Evolutionary conservation across 2,329 filamentous ascomycete genomes (phyloP).

Genomic region (Alternaria panax): DNA sequence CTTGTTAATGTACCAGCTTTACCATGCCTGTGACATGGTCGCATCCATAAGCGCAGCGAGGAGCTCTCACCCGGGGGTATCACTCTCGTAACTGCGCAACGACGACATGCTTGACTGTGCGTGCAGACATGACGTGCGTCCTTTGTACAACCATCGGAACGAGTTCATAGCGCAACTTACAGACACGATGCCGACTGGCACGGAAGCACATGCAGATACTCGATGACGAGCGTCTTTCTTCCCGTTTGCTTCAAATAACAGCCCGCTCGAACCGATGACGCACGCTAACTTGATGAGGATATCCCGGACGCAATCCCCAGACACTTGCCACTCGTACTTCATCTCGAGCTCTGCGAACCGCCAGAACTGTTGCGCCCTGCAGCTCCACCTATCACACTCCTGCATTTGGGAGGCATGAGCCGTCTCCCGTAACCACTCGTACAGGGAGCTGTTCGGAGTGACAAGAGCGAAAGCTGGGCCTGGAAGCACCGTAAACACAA

Average conservation of each 20-base stretch:
- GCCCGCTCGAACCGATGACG: conserved; percentile 14
- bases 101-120: conserved; percentile 7
- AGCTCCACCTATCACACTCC: conserved; percentile 26
- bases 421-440: conserved; percentile 4
- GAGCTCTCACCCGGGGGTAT: background rate
- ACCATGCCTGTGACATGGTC: conserved; percentile 1
- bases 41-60: background rate
- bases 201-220: conserved; percentile 25
- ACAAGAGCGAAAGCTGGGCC: conserved; percentile 8
- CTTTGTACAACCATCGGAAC: conserved; percentile 18
- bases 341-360: conserved; percentile 21
- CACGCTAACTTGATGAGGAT: conserved; percentile 21
- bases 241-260: conserved; percentile 23
- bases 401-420: background rate
- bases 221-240: conserved; percentile 34
- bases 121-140: conserved; percentile 20
- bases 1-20: background rate
- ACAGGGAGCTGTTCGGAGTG: conserved; percentile 18
- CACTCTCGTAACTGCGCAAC: conserved; percentile 5
- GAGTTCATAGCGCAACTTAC: conserved; percentile 6
- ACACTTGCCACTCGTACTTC: conserved; percentile 20
- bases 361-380: conserved; percentile 20
- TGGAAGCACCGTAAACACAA: conserved; percentile 2
- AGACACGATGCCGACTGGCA: conserved; percentile 20
- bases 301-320: conserved; percentile 26